Percentiles rank a stretch among this genome's conserved stretches.
These are phyloP conservation scores for Tillandsia leiboldiana DNA, from an alignment of 176 grass and related monocot genomes.

Conservation along the genomic window DNA sequence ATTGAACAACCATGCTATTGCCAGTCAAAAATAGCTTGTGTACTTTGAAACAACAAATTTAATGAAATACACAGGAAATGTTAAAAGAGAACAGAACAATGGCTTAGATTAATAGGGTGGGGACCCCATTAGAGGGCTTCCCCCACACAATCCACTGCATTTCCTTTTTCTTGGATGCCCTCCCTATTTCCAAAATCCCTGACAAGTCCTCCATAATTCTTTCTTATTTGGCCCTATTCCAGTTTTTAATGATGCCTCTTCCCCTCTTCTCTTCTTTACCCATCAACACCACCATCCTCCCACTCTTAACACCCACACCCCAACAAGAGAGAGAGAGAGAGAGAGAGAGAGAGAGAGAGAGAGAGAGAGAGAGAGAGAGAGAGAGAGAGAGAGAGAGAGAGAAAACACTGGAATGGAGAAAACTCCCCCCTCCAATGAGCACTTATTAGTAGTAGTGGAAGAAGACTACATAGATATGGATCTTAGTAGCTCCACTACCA, in stretches of 20 bases:
- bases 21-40: background rate
- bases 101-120: conserved; percentile 4
- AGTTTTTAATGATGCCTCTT: conserved; percentile 5
- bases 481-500: conserved; percentile 25
- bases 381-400: background rate
- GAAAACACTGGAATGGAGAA: conserved; percentile 26
- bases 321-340: background rate
- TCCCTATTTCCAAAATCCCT: conserved; percentile 10
- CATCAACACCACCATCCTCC: background rate
- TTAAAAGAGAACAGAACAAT: background rate
- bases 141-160: background rate
- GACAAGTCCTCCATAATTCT: conserved; percentile 17
- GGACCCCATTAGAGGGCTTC: background rate
- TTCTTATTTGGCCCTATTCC: conserved; percentile 23
- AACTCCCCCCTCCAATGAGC: conserved; percentile 20
- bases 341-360: background rate
- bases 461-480: conserved; percentile 95
- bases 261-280: conserved; percentile 7
- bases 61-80: conserved; percentile 1
- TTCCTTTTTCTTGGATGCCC: conserved; percentile 1
- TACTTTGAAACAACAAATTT: background rate
- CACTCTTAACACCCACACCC: background rate
- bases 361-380: background rate
- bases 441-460: conserved; percentile 41
- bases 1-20: too few relatives aligned